These are phyloP conservation scores for Teunomyces atbi DNA, from an alignment of 805 yeast species.

Conservation along the genomic window DNA sequence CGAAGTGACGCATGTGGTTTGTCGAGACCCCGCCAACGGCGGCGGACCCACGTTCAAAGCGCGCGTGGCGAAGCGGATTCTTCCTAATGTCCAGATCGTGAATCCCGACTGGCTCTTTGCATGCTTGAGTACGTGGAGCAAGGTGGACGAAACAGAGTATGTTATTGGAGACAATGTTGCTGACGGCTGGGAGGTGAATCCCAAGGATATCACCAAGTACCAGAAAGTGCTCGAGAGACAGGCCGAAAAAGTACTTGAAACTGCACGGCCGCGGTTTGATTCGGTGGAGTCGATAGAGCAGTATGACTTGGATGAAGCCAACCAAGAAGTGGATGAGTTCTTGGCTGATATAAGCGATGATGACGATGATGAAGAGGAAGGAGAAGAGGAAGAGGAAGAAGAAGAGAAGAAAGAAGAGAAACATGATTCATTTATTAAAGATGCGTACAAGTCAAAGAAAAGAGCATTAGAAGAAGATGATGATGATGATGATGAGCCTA, in stretches of 20 bases:
- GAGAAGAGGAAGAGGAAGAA: constrained; percentile 18
- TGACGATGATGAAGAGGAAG: constrained; percentile 15
- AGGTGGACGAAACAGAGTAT: constrained; percentile 61
- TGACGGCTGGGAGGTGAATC: constrained; percentile 41
- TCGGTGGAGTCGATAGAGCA: constrained; percentile 31
- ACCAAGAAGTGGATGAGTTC: constrained; percentile 47
- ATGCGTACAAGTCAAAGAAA: constrained; percentile 10
- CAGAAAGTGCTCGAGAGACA: constrained; percentile 26
- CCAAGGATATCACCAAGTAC: constrained; percentile 46
- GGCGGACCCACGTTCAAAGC: constrained; percentile 71
- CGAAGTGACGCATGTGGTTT: constrained; percentile 84
- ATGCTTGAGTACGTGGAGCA: constrained; percentile 77
- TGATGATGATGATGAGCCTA: constrained; percentile 1
- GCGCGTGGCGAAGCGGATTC: constrained; percentile 65
- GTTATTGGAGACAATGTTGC: constrained; percentile 51
- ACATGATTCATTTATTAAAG: constrained; percentile 10
- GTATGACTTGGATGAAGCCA: constrained; percentile 42
- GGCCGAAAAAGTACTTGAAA: constrained; percentile 15
- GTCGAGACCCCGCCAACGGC: constrained; percentile 59
- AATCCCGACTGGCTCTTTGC: constrained; percentile 91
- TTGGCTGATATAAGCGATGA: constrained; percentile 43
- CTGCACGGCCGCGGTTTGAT: constrained; percentile 33
- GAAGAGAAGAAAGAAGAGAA: constrained; percentile 10
- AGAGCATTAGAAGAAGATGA: constrained; percentile 1
- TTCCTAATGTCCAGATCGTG: constrained; percentile 69